These are phyloP conservation scores for Pseudocercospora eumusae DNA, from an alignment of 2,329 filamentous ascomycete genomes.

Conservation along the genomic window DNA sequence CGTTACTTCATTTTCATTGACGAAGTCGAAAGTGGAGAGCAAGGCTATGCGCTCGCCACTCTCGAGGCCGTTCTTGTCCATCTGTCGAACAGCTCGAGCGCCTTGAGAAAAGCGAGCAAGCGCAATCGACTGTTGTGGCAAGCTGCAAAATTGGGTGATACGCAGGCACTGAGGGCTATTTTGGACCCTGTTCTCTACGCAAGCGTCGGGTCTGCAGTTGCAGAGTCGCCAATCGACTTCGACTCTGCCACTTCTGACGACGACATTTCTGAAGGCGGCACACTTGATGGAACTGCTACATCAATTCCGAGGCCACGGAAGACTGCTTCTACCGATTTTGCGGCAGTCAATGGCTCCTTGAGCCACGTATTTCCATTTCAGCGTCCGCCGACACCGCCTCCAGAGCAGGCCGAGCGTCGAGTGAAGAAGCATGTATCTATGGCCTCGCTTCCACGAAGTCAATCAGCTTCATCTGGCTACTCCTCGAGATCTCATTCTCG, in stretches of 20 bases:
- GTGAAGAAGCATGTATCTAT: slow-evolving; percentile 78
- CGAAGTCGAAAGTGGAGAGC: slow-evolving; percentile 93
- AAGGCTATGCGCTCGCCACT: slow-evolving; percentile 93
- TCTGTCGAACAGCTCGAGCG: slow-evolving; percentile 76
- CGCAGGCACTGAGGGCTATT: slow-evolving; percentile 73
- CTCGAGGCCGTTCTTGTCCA: slow-evolving; percentile 93
- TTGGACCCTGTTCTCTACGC: slow-evolving; percentile 62
- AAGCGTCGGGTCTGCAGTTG: slow-evolving; percentile 23
- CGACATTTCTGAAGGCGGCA: slow-evolving; percentile 29
- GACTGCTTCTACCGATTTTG: slow-evolving; percentile 32
- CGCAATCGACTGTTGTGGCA: slow-evolving; percentile 88
- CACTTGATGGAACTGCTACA: slow-evolving; percentile 14
- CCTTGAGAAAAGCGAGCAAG: slow-evolving; percentile 78
- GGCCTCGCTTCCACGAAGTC: slow-evolving; percentile 71
- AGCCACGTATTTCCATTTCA: slow-evolving; percentile 93
- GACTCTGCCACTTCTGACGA: slow-evolving; percentile 18
- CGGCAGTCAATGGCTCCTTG: slow-evolving; percentile 52
- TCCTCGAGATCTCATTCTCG: slow-evolving; percentile 72
- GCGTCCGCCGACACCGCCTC: slow-evolving; percentile 55
- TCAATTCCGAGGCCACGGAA: neutral
- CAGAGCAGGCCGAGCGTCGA: slow-evolving; percentile 53
- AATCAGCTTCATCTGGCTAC: slow-evolving; percentile 81
- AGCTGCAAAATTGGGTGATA: slow-evolving; percentile 73
- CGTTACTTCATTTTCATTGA: slow-evolving; percentile 97
- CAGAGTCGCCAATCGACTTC: slow-evolving; percentile 24